These are phyloP conservation scores for Fusarium setosum DNA, from an alignment of 2,329 filamentous ascomycete genomes.

Conservation along the genomic window DNA sequence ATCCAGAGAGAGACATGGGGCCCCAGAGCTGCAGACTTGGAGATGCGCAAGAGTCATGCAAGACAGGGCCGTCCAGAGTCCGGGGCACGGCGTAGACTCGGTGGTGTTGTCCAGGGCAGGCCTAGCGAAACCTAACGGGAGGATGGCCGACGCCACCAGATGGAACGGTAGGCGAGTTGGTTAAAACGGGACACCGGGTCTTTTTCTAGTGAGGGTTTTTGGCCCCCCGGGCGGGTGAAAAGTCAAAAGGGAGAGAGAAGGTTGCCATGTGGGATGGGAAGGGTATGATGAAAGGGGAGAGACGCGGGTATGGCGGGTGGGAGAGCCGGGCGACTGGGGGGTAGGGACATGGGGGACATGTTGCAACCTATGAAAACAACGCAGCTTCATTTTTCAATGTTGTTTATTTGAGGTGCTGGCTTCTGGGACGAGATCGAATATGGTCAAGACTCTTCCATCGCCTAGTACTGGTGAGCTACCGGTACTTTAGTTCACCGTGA, in stretches of 20 bases:
- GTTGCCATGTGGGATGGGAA: conserved; percentile 31
- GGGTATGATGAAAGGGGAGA: conserved; percentile 18
- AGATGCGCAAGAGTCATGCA: conserved; percentile 38
- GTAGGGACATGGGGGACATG: conserved; percentile 19
- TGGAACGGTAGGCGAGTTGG: conserved; percentile 7
- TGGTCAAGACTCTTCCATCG: conserved; percentile 14
- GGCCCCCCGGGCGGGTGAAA: neutral
- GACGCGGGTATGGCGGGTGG: conserved; percentile 25
- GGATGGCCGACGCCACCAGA: conserved; percentile 39
- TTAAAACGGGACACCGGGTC: conserved; percentile 9
- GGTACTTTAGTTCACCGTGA: conserved; percentile 16
- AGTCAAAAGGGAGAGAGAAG: neutral
- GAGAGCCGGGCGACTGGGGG: conserved; percentile 32
- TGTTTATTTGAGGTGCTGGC: neutral
- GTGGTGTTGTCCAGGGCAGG: conserved; percentile 34
- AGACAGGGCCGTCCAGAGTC: conserved; percentile 21
- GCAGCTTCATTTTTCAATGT: conserved; percentile 5
- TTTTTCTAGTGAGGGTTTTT: conserved; percentile 7
- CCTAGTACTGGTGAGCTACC: no score
- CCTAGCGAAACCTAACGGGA: conserved; percentile 36
- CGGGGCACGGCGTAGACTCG: conserved; percentile 27
- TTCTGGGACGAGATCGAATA: neutral
- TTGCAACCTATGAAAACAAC: conserved; percentile 22
- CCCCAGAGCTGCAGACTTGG: neutral
- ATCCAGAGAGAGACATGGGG: neutral